Percentiles rank a stretch among this genome's conserved stretches.
Evolutionary conservation across 2,329 filamentous ascomycete species (phyloP).

Genomic region (Tolypocladium nubicola): DNA sequence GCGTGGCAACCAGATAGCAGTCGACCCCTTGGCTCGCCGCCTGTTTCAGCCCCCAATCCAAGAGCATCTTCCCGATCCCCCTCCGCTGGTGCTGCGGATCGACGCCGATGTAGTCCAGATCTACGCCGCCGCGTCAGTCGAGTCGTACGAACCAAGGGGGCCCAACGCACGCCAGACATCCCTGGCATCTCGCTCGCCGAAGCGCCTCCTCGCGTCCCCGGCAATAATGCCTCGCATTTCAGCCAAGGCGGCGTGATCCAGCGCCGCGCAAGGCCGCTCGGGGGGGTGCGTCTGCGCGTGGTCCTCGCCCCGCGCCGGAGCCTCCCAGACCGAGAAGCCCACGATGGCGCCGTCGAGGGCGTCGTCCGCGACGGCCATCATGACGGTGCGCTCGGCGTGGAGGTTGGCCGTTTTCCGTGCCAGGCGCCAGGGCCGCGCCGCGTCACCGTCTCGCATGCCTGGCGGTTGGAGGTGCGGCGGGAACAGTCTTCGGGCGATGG

Average conservation of each 20-base stretch:
- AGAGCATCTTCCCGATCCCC: conserved; percentile 7
- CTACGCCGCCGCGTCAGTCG: neutral
- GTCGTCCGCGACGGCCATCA: conserved; percentile 5
- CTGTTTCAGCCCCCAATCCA: conserved; percentile 7
- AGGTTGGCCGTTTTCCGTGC: conserved; percentile 3
- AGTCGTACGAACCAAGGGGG: neutral
- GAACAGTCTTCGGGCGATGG: conserved; percentile 6
- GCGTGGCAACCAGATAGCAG: conserved; percentile 7
- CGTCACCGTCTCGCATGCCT: neutral
- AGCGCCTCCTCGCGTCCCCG: conserved; percentile 2
- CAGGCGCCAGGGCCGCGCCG: conserved; percentile 3
- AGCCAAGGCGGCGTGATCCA: conserved; percentile 3
- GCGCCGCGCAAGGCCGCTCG: neutral
- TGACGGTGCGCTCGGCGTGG: neutral
- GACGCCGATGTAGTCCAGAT: conserved; percentile 9
- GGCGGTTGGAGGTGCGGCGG: conserved; percentile 3
- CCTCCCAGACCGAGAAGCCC: conserved; percentile 6
- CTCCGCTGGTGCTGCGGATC: conserved; percentile 6
- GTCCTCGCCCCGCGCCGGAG: neutral
- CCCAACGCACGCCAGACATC: conserved; percentile 8
- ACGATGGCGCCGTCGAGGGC: conserved; percentile 3
- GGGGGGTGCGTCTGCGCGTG: neutral
- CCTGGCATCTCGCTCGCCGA: conserved; percentile 5
- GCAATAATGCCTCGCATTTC: conserved; percentile 2
- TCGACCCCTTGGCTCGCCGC: conserved; percentile 4